Evolutionary conservation across 108 stramenopile genomes (phyloP).

Genomic region (Parmales sp.): DNA sequence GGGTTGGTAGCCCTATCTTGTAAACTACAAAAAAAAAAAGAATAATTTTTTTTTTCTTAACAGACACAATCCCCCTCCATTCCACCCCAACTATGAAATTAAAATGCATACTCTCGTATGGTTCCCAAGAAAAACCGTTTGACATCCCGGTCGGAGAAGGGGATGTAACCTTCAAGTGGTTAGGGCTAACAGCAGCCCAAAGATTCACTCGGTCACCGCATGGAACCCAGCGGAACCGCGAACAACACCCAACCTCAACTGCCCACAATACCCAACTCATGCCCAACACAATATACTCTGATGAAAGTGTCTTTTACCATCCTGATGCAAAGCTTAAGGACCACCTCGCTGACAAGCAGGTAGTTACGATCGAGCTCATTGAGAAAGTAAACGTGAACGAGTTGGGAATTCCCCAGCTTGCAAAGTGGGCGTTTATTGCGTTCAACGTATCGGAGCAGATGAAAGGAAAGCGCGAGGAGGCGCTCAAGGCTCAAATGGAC

Average conservation of each 20-base stretch:
- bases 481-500: background rate
- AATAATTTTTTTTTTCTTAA: too few species aligned
- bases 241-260: background rate
- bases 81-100: background rate
- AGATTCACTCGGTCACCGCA: conserved; percentile 6
- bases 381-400: background rate
- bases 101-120: background rate
- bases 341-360: background rate
- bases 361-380: background rate
- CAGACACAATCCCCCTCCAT: too few species aligned
- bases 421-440: conserved; percentile 4
- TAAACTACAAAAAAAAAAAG: too few species aligned
- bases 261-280: conserved; percentile 1
- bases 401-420: background rate
- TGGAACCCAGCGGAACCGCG: conserved; percentile 5
- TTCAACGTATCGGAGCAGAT: background rate
- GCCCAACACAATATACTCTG: background rate
- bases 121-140: background rate
- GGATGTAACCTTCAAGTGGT: background rate
- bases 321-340: background rate
- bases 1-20: too few species aligned
- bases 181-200: background rate
- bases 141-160: background rate
- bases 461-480: background rate
- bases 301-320: background rate